These are phyloP conservation scores for Setaria viridis DNA, from an alignment of 202 grass and related monocot species.

Conservation along the genomic window DNA sequence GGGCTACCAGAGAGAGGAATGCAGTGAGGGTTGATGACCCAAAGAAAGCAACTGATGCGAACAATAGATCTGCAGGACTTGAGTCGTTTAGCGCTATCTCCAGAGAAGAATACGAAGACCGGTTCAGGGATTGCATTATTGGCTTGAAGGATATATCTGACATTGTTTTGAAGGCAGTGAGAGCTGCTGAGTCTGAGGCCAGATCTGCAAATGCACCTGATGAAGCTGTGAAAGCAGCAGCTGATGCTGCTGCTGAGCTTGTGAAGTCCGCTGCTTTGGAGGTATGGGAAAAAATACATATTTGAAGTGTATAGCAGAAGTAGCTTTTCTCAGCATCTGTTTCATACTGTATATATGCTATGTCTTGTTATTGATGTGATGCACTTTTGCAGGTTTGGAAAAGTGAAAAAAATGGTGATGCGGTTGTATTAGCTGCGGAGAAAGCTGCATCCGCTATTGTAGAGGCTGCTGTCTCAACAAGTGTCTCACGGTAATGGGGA, in stretches of 20 bases:
- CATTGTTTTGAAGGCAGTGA: conserved; percentile 87
- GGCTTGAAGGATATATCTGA: conserved; percentile 94
- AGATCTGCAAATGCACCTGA: conserved; percentile 74
- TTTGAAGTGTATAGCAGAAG: conserved; percentile 6
- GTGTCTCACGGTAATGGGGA: conserved; percentile 75
- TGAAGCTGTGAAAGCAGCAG: conserved; percentile 95
- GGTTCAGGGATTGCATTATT: conserved; percentile 86
- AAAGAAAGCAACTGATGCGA: conserved; percentile 58
- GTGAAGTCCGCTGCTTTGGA: conserved; percentile 89
- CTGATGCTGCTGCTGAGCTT: conserved; percentile 97
- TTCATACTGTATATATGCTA: conserved; percentile 2
- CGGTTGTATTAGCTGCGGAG: conserved; percentile 68
- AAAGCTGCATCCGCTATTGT: conserved; percentile 88
- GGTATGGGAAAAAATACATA: conserved; percentile 52
- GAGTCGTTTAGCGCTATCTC: conserved; percentile 47
- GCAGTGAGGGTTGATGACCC: conserved; percentile 49
- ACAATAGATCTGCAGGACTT: conserved; percentile 38
- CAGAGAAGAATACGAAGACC: conserved; percentile 74
- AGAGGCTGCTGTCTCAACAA: conserved; percentile 90
- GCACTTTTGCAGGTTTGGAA: conserved; percentile 76
- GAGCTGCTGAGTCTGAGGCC: conserved; percentile 91
- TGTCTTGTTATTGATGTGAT: conserved; percentile 4
- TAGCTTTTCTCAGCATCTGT: conserved; percentile 32
- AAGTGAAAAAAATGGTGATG: conserved; percentile 69
- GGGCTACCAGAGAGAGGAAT: conserved; percentile 56